phyloP scores from a whole-genome alignment of 257 asterid genomes.

The Solanum microdontum region DNA sequence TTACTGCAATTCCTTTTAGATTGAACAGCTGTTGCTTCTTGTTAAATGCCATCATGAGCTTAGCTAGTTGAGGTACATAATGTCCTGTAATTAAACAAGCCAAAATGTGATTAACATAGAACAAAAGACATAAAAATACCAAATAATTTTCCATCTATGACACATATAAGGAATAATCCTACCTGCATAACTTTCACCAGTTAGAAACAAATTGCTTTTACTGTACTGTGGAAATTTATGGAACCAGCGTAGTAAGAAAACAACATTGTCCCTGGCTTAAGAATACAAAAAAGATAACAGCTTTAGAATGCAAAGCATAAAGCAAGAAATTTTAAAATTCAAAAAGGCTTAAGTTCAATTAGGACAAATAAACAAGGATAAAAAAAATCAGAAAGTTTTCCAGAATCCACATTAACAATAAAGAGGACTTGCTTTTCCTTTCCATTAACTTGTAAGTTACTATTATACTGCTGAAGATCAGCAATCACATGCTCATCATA shows the following conservation, averaged over 20 bases:
- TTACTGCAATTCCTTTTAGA: slow-evolving; percentile 61
- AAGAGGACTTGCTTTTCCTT: background rate
- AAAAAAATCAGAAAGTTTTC: background rate
- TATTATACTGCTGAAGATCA: background rate
- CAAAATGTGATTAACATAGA: background rate
- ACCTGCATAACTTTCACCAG: slow-evolving; percentile 81
- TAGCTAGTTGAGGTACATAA: slow-evolving; percentile 63
- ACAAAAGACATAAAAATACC: background rate
- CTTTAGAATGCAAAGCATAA: slow-evolving; percentile 8
- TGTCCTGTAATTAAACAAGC: slow-evolving; percentile 33
- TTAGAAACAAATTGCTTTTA: slow-evolving; percentile 35
- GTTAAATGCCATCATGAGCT: slow-evolving; percentile 49
- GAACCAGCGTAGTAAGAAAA: slow-evolving; percentile 58
- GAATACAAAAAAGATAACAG: slow-evolving; percentile 4
- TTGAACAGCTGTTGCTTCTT: slow-evolving; percentile 33
- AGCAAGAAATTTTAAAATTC: background rate
- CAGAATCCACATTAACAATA: background rate
- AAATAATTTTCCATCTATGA: background rate
- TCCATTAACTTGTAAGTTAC: background rate
- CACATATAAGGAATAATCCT: background rate
- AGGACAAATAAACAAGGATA: background rate
- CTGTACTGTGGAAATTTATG: slow-evolving; percentile 41
- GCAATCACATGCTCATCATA: background rate
- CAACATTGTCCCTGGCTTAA: slow-evolving; percentile 54
- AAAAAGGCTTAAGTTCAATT: background rate